Conservation (phyloP, 768 basidiomycete genomes). For the Pleurotus giganteus region DNA sequence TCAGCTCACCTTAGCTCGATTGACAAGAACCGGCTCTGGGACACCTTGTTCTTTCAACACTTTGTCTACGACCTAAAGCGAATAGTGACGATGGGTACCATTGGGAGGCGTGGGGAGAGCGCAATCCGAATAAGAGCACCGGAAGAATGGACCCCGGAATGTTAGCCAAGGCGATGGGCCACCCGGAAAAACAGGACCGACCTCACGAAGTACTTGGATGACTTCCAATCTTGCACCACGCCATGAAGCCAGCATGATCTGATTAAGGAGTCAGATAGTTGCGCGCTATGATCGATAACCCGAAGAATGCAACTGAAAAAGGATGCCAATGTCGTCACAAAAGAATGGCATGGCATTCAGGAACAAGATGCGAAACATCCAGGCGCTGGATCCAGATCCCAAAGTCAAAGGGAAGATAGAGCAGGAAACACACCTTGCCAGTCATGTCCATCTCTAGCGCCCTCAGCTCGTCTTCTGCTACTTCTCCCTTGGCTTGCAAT, state of each 20-base stretch:
- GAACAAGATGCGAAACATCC: background rate
- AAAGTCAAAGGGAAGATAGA: conserved; percentile 2
- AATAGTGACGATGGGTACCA: conserved; percentile 4
- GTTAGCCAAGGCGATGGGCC: background rate
- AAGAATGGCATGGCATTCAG: background rate
- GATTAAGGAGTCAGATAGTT: background rate
- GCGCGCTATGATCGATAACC: background rate
- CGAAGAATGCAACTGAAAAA: background rate
- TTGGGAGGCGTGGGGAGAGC: background rate
- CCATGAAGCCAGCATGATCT: conserved; percentile 98
- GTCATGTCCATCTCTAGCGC: conserved; percentile 92
- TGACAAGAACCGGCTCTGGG: conserved; percentile 67
- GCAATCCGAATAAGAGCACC: background rate
- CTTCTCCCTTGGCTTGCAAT: conserved; percentile 84
- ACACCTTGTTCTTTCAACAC: conserved; percentile 80
- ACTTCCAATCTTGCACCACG: conserved; percentile 96
- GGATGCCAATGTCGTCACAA: too few relatives aligned
- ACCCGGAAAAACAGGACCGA: conserved; percentile 16
- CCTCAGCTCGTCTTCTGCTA: conserved; percentile 80
- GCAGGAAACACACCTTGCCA: conserved; percentile 61
- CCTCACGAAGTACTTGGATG: conserved; percentile 80
- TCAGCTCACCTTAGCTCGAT: conserved; percentile 75
- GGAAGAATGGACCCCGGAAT: background rate
- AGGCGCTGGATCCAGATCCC: background rate
- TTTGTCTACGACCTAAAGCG: conserved; percentile 69